Evolutionary conservation across 805 yeast species (phyloP), one percentile per base, ranked within the genome.

Genomic region (Saccharomycopsis fodiens): DNA sequence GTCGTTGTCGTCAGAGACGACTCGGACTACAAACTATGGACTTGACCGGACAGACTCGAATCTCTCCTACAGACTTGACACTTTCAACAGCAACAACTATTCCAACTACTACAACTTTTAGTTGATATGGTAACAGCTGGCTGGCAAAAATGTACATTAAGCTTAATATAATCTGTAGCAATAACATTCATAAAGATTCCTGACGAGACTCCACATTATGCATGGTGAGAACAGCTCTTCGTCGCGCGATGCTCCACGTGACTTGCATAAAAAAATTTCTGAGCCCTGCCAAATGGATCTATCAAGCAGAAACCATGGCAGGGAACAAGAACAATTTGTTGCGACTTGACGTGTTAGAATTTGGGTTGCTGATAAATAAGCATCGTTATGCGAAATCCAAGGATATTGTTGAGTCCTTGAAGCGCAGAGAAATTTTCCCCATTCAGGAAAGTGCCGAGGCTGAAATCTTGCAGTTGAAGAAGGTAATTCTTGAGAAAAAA

Each of bases 281-380:
- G n/a, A n/a, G n/a, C n/a, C n/a, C n/a, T n/a, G n/a, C n/a, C n/a
- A n/a, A n/a, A n/a, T n/a, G n/a, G n/a, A n/a, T n/a, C n/a, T n/a
- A n/a, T n/a, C n/a, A n/a, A n/a, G n/a, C n/a, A n/a, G n/a, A n/a
- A n/a, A 25, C 10, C 10, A 32, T 32, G 36, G 36, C 36, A 23
- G 36, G 30, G 30, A 22, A 17, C 19, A 12, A 23, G 31, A 25
- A 25, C 20, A 31, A 44, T 23, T 32, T 51, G 12, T 34, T 51
- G 4, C 72, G 71, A 53, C 60, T 79, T 38, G 85, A 79, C 55
- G 58, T 78, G 21, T 60, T 79, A 31, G 83, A 79, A 53, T 65
- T 68, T 39, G 50, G 47, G n/a, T 10, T 40, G 6, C n/a, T 36
- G 4, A 15, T 25, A 5, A 32, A 22, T 3, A 39, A 42, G 27